Percentiles rank a stretch among this genome's conserved stretches.
phyloP scores from a whole-genome alignment of 176 grass and related monocot species.

The Hordeum marinum region DNA sequence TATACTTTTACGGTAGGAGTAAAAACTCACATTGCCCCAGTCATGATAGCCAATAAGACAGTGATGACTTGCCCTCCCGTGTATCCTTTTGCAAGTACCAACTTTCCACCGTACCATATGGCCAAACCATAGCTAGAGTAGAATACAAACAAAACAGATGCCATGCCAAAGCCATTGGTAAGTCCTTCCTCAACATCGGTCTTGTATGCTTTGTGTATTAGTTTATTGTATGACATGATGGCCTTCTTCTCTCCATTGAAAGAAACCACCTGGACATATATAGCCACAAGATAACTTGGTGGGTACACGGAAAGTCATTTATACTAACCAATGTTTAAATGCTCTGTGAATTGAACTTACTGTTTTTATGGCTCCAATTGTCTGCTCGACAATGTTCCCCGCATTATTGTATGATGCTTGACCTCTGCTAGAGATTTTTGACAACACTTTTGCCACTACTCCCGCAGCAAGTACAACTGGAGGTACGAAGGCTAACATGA shows the following conservation, averaged over 20 bases:
- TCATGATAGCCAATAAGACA: conserved; percentile 54
- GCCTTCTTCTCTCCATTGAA: conserved; percentile 76
- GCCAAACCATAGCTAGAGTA: conserved; percentile 55
- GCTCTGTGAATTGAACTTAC: conserved; percentile 22
- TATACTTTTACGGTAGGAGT: not conserved
- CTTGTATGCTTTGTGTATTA: conserved; percentile 36
- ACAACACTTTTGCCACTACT: conserved; percentile 40
- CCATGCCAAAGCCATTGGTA: conserved; percentile 53
- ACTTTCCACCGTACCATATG: conserved; percentile 51
- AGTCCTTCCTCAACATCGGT: conserved; percentile 45
- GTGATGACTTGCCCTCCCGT: conserved; percentile 50
- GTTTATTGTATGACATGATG: conserved; percentile 37
- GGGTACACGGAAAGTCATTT: not conserved
- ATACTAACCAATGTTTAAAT: not conserved
- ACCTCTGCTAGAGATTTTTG: conserved; percentile 55
- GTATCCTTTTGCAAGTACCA: conserved; percentile 52
- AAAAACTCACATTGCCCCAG: conserved; percentile 56
- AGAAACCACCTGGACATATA: conserved; percentile 46
- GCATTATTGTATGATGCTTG: conserved; percentile 54
- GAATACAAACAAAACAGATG: conserved; percentile 32
- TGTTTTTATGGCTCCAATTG: conserved; percentile 62
- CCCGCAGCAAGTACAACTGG: conserved; percentile 51
- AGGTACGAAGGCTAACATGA: conserved; percentile 59
- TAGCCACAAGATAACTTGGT: not conserved
- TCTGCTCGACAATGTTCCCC: conserved; percentile 68